Evolutionary conservation across 108 stramenopile genomes (phyloP), one percentile per base, ranked within the genome.

Genomic region (Nitzschia sp.): DNA sequence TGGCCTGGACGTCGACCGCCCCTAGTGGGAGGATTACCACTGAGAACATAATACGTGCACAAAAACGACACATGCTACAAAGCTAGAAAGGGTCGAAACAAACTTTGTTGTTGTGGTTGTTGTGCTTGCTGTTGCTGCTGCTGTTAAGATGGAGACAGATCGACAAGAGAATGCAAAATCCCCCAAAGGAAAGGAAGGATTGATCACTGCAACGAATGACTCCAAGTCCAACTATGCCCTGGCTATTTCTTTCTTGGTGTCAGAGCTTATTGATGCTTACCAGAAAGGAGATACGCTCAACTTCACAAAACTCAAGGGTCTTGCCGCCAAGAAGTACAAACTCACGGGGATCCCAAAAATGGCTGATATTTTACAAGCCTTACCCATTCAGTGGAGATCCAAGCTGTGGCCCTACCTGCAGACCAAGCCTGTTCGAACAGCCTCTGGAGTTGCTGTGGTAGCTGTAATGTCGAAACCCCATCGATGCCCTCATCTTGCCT

Each of bases 391-490:
- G 21, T 91, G 95, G 74, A 77, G 87, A 51, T 59, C 80, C 10
- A 86, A 87, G 59, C 61, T 97, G 10, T 66, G 86, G 68, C 97
- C 97, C 0, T 96, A 75, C 59, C 67, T 97, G 51, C 87, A 92
- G 61, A 86, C 90, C 37, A 96, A 96, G 68, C 97, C 97, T 0
- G 94, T 97, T 7, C 86, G 97, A 9, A 91, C 95, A n/a, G 97
- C 97, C 24, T 80, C 81, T 7, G 97, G 97, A 11, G 93, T 97
- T 10, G 92, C 95, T 2, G 93, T 97, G 6, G 97, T 97, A 24
- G 97, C 97, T 0, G 95, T 97, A 50, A 97, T 97, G 97, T 80
- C 81, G 72, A 97, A 97, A 67, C 97, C 97, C 10, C 97, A 97
- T 75, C 88, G 97, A 6, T 97, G 97, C 77, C 97, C 97, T 2